phyloP scores from a whole-genome alignment of 805 yeast species.

The Starmerella riodocensis region DNA sequence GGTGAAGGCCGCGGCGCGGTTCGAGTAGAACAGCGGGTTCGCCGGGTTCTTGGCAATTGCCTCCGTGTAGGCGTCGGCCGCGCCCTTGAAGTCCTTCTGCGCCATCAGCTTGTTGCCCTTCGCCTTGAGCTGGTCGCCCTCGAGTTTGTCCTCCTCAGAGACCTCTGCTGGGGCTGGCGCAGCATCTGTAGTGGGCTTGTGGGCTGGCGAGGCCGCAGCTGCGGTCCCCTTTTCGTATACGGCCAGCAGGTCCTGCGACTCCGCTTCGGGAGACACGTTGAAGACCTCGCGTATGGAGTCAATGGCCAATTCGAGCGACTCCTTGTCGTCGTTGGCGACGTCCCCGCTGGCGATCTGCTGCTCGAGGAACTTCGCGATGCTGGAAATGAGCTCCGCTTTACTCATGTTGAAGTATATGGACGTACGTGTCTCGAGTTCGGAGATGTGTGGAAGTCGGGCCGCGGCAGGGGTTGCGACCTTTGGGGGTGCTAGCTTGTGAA shows the following conservation, averaged over 20 bases:
- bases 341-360: slow-evolving; percentile 45
- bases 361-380: slow-evolving; percentile 61
- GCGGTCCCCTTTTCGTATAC: slow-evolving; percentile 14
- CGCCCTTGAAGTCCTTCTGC: slow-evolving; percentile 50
- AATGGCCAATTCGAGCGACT: slow-evolving; percentile 84
- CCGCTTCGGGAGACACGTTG: slow-evolving; percentile 38
- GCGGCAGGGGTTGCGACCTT: no score
- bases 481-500: no score
- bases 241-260: slow-evolving; percentile 18
- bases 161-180: slow-evolving; percentile 20
- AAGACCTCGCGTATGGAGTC: slow-evolving; percentile 86
- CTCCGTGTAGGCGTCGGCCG: slow-evolving; percentile 63
- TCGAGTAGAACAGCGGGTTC: slow-evolving; percentile 77
- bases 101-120: slow-evolving; percentile 91
- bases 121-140: slow-evolving; percentile 73
- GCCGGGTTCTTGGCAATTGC: slow-evolving; percentile 59
- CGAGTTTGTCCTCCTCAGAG: slow-evolving; percentile 39
- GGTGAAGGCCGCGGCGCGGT: slow-evolving; percentile 94
- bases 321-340: slow-evolving; percentile 65
- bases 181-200: slow-evolving; percentile 15
- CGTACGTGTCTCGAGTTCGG: no score
- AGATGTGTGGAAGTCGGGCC: no score
- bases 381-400: slow-evolving; percentile 38
- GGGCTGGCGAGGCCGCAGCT: neutral
- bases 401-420: no score